phyloP scores from a whole-genome alignment of 2,329 filamentous ascomycete genomes.

The Calonectria montana region DNA sequence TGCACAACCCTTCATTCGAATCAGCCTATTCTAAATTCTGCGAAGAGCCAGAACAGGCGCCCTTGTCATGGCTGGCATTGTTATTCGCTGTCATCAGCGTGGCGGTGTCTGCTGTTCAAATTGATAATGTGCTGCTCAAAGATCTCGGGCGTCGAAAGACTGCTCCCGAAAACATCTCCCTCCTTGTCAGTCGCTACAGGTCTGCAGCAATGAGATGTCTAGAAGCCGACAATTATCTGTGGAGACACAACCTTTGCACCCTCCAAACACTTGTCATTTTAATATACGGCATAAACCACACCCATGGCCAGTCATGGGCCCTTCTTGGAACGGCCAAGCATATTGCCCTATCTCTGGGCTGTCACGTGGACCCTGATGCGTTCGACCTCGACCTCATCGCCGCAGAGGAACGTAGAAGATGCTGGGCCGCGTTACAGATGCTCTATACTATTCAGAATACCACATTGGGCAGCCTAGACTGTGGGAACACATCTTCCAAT shows the following conservation, averaged over 20 bases:
- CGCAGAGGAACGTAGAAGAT: conserved; percentile 26
- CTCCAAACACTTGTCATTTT: conserved; percentile 21
- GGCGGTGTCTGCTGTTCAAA: neutral
- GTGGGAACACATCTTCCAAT: neutral
- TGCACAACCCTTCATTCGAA: conserved; percentile 12
- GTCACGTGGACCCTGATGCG: conserved; percentile 20
- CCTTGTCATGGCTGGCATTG: conserved; percentile 2
- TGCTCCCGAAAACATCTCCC: conserved; percentile 13
- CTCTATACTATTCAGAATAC: conserved; percentile 32
- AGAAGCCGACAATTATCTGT: conserved; percentile 27
- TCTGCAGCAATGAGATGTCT: conserved; percentile 28
- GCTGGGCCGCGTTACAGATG: conserved; percentile 31
- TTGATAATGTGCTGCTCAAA: neutral
- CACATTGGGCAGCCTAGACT: conserved; percentile 23
- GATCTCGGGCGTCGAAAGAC: neutral
- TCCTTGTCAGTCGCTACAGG: conserved; percentile 18
- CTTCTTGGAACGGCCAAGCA: conserved; percentile 23
- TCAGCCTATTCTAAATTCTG: neutral
- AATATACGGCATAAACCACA: conserved; percentile 31
- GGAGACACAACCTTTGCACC: conserved; percentile 26
- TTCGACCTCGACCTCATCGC: conserved; percentile 21
- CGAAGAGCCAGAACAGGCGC: neutral
- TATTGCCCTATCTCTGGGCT: conserved; percentile 26
- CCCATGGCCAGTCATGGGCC: conserved; percentile 31
- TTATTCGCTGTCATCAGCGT: conserved; percentile 7